Base-by-base conservation (phyloP, 805 yeast genomes). In the Nakazawaea ambrosiae region DNA sequence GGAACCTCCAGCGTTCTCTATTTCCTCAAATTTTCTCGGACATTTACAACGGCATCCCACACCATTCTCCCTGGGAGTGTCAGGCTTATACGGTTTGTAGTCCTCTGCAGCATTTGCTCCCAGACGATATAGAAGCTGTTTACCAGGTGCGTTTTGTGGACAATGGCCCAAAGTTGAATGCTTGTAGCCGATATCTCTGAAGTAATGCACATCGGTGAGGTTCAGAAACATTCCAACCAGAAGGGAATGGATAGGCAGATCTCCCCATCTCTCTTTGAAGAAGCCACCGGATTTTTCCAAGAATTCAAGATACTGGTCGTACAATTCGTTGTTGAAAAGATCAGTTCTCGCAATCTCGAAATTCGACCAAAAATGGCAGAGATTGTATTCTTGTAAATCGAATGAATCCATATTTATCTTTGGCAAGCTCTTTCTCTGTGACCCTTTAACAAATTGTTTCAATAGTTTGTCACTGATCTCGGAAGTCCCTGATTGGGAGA, bases 221-320 rank as follows among this genome's bases (percentile, higher is more conserved):
- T 81, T 68, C 29, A 89, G 61, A 49, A 83, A 66, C 71, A 92
- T 67, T 0, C 87, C 90, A 4, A 83, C 74, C 0, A 94, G 97
- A 17, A 92, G 58, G 0, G 96, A 81, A 55, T 88, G 97, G 4
- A 90, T 78, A 0, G 97, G 96, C 0, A 97, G 96, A 66, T 90
- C 97, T 2, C 97, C 97, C 97, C 97, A 90, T 51, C 98, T 65
- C 56, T 92, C 96, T 37, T 73, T 70, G 69, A 78, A 88, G 53
- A 90, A 89, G 0, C 97, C 97, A 9, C 89, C 86, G 4, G 77
- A 62, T 6, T 57, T 34, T 39, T 92, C 97, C 34, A 90, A 58
- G 47, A 65, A 73, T 27, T 77, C 61, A 55, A 85, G 86, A 55
- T 79, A 89, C 19, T 66, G 65, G 34, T 75, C 68, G 58, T 90